These are phyloP conservation scores for Coemansia sp. DNA, from an alignment of 192 early-diverging fungal species.

Conservation along the genomic window DNA sequence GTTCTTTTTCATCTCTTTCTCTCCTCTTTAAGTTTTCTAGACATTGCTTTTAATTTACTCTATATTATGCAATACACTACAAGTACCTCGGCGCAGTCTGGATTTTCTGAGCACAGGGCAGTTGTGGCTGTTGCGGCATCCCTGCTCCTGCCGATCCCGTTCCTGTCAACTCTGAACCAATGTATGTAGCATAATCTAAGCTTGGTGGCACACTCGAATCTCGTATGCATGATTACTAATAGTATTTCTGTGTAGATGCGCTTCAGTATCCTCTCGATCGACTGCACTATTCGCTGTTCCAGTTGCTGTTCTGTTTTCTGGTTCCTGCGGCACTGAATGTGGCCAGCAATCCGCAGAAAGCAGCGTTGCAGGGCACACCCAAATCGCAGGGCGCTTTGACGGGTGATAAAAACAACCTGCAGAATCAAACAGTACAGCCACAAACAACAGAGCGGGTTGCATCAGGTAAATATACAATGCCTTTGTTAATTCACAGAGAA, in stretches of 20 bases:
- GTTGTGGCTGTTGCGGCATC: slow-evolving; percentile 21
- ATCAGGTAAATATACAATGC: not conserved
- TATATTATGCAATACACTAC: not conserved
- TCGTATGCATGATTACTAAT: slow-evolving; percentile 2
- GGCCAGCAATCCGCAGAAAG: slow-evolving; percentile 1
- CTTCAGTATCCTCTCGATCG: slow-evolving; percentile 43
- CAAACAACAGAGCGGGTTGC: not conserved
- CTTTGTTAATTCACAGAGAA: not conserved
- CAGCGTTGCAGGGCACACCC: not conserved
- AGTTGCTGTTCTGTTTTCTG: slow-evolving; percentile 29
- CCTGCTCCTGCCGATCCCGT: slow-evolving; percentile 34
- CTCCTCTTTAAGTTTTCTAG: not conserved
- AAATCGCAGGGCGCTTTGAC: slow-evolving; percentile 3
- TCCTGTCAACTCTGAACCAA: slow-evolving; percentile 32
- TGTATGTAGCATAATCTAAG: slow-evolving; percentile 18
- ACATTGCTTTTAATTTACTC: not conserved
- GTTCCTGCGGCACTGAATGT: slow-evolving; percentile 10
- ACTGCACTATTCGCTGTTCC: slow-evolving; percentile 44
- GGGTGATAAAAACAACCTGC: not conserved
- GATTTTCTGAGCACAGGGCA: slow-evolving; percentile 23
- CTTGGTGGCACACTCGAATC: not conserved
- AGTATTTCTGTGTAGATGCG: slow-evolving; percentile 17
- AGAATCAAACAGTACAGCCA: not conserved
- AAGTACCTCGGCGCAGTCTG: not conserved
- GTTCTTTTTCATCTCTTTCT: not conserved